These are phyloP conservation scores for Niveomyces coronatus DNA, from an alignment of 2,329 filamentous ascomycete species.

Conservation along the genomic window DNA sequence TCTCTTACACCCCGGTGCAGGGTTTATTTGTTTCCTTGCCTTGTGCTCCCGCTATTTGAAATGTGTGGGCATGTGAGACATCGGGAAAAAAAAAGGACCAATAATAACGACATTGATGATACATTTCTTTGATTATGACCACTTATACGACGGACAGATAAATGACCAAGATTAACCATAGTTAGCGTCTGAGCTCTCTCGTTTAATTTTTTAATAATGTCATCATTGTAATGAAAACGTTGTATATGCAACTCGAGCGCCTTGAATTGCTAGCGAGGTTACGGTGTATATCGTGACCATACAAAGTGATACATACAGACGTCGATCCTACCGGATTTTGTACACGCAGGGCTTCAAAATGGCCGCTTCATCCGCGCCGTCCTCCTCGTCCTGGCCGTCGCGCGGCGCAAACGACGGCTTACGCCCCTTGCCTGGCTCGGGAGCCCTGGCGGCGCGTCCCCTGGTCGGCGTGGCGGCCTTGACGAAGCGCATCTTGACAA, in stretches of 20 bases:
- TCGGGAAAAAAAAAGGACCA: not conserved
- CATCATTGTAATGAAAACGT: too few relatives aligned
- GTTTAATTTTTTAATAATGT: too few relatives aligned
- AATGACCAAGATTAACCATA: too few relatives aligned
- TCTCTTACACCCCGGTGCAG: too few relatives aligned
- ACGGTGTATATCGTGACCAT: too few relatives aligned
- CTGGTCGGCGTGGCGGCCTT: conserved; percentile 67
- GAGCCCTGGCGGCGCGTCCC: conserved; percentile 57
- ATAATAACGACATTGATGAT: conserved; percentile 1
- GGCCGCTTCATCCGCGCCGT: conserved; percentile 51
- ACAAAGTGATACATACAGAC: too few relatives aligned
- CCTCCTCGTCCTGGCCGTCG: conserved; percentile 44
- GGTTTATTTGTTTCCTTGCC: too few relatives aligned
- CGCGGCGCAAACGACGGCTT: conserved; percentile 44
- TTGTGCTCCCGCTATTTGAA: too few relatives aligned
- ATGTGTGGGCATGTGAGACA: not conserved
- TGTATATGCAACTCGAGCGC: not conserved
- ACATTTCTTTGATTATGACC: not conserved
- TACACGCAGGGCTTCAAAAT: conserved; percentile 93
- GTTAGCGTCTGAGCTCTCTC: too few relatives aligned
- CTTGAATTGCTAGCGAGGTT: too few relatives aligned
- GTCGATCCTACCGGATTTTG: conserved; percentile 74
- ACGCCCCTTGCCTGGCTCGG: conserved; percentile 45
- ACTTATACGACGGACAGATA: too few relatives aligned
- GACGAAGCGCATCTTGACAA: conserved; percentile 91